Conservation (phyloP, 768 basidiomycete genomes). For the Crassisporium funariophilum region DNA sequence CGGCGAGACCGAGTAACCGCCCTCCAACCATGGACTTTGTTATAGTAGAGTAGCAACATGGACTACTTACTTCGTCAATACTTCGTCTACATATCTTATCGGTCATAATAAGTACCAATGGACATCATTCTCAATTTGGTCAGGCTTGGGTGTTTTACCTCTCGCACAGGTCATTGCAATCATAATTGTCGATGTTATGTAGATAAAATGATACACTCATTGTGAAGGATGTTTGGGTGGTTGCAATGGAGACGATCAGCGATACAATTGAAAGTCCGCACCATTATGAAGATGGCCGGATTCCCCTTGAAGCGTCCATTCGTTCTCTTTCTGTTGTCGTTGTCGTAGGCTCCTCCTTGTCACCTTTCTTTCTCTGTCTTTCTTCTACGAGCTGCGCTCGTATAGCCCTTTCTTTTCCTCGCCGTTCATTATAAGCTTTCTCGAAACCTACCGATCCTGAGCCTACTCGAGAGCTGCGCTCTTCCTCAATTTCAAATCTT, state of each 20-base stretch:
- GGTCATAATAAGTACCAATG: no score
- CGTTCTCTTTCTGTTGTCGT: slow-evolving; percentile 19
- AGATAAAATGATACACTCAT: no score
- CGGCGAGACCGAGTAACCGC: slow-evolving; percentile 32
- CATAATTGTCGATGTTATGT: no score
- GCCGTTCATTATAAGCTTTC: slow-evolving; percentile 29
- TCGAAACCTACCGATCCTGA: slow-evolving; percentile 25
- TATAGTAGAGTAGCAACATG: slow-evolving; percentile 14
- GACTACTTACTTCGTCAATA: background rate
- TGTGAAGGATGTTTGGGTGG: no score
- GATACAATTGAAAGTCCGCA: slow-evolving; percentile 22
- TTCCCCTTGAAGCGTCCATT: slow-evolving; percentile 9
- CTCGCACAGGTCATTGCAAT: no score
- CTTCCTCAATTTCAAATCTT: slow-evolving; percentile 22
- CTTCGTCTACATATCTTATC: no score
- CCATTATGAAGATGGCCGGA: slow-evolving; percentile 5
- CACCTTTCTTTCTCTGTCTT: slow-evolving; percentile 24
- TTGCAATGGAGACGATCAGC: slow-evolving; percentile 19
- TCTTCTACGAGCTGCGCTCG: slow-evolving; percentile 37
- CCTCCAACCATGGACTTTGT: slow-evolving; percentile 31
- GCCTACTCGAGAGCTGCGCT: slow-evolving; percentile 21
- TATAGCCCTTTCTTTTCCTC: slow-evolving; percentile 26
- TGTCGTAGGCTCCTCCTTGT: slow-evolving; percentile 18
- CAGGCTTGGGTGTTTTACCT: background rate
- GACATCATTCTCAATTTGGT: no score